phyloP scores from a whole-genome alignment of 75 land plant genomes.

The Azolla pinnata region DNA sequence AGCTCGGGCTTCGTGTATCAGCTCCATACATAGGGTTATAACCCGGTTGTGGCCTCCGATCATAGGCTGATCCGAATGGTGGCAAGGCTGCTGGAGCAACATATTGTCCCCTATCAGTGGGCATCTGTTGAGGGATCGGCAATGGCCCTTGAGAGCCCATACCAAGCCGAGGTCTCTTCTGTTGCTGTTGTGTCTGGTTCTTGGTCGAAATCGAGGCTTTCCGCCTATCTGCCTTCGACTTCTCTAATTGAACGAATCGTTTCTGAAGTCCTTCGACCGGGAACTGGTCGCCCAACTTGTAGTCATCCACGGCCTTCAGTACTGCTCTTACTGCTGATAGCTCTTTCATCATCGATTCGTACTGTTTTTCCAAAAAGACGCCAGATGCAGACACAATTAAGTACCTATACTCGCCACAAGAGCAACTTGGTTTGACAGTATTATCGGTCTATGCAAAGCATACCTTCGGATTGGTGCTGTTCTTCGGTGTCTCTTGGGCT shows the following conservation, averaged over 20 bases:
- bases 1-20: conserved; percentile 37
- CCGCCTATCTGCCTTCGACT: conserved; percentile 25
- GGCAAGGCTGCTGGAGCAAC: conserved; percentile 7
- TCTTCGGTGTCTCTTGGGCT: conserved; percentile 28
- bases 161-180: conserved; percentile 25
- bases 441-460: too few species aligned
- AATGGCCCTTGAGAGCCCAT: conserved; percentile 11
- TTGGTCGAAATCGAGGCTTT: conserved; percentile 16
- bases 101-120: neutral
- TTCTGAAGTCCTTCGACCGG: conserved; percentile 28
- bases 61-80: conserved; percentile 11
- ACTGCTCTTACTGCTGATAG: conserved; percentile 33
- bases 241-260: conserved; percentile 35
- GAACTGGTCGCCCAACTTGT: conserved; percentile 34
- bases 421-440: neutral
- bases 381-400: too few species aligned
- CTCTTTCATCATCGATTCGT: conserved; percentile 42
- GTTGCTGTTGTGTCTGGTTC: conserved; percentile 3
- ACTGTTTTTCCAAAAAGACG: conserved; percentile 19
- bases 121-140: neutral
- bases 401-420: neutral
- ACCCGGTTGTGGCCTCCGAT: conserved; percentile 28
- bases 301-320: conserved; percentile 34
- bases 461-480: conserved; percentile 27
- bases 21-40: conserved; percentile 34